Evolutionary conservation across 495 filamentous ascomycete genomes (phyloP).

Genomic region (Penicillium paradoxum): DNA sequence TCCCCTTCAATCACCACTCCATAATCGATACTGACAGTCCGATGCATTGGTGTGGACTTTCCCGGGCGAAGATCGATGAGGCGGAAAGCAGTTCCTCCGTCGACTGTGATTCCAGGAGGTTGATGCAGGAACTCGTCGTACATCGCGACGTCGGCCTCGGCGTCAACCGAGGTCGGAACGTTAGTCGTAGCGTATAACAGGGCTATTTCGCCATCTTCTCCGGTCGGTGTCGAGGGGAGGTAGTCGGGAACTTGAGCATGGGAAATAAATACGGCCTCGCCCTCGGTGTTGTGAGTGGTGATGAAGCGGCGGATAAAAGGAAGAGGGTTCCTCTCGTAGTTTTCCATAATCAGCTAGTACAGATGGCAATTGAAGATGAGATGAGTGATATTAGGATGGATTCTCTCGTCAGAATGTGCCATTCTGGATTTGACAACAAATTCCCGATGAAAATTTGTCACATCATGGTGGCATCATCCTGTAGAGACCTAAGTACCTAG

Average conservation of each 20-base stretch:
- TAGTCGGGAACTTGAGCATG: slow-evolving; percentile 30
- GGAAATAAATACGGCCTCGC: slow-evolving; percentile 38
- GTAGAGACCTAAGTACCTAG: not conserved
- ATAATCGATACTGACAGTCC: slow-evolving; percentile 67
- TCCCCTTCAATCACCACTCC: slow-evolving; percentile 65
- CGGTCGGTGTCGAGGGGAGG: slow-evolving; percentile 25
- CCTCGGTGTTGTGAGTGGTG: slow-evolving; percentile 36
- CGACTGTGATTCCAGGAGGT: slow-evolving; percentile 27
- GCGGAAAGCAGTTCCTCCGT: slow-evolving; percentile 34
- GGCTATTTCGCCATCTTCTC: slow-evolving; percentile 35
- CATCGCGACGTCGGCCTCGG: slow-evolving; percentile 34
- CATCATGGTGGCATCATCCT: slow-evolving; percentile 22
- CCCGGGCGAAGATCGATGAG: slow-evolving; percentile 61
- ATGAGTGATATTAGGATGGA: not conserved
- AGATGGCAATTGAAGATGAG: not conserved
- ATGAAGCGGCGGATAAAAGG: slow-evolving; percentile 39
- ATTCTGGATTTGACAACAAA: not conserved
- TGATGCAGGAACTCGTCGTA: slow-evolving; percentile 34
- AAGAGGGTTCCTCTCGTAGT: slow-evolving; percentile 23
- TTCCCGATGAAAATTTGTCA: not conserved
- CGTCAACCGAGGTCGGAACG: slow-evolving; percentile 24
- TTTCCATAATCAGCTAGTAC: slow-evolving; percentile 3
- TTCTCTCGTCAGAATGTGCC: too few relatives aligned
- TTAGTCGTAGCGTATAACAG: slow-evolving; percentile 37
- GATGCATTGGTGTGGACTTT: slow-evolving; percentile 65